A percentile compares a stretch with the other conserved stretches of the same genome.
Conservation (phyloP, 2,329 filamentous ascomycete genomes). For the Lanzia echinophila region DNA sequence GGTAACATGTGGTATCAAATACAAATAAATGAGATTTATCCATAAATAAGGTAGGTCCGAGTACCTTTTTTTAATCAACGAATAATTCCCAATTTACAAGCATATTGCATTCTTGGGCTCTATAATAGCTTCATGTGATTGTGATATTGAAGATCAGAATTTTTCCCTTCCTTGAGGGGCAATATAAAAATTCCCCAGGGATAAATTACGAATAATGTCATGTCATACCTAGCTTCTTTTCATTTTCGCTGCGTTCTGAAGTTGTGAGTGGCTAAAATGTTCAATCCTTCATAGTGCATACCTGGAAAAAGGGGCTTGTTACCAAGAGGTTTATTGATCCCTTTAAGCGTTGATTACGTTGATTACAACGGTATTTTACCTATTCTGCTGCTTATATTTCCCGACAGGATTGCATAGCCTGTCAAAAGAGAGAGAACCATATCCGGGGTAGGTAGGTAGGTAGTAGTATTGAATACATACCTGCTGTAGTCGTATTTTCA, state of each 20-base stretch:
- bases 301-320: background rate
- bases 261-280: background rate
- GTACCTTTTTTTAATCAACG: background rate
- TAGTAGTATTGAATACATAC: too few species aligned
- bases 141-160: background rate
- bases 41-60: background rate
- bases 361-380: background rate
- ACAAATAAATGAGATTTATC: background rate
- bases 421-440: background rate
- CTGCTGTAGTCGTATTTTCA: too few species aligned
- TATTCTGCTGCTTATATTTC: background rate
- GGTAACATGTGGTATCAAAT: background rate
- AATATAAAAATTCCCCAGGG: background rate
- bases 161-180: background rate
- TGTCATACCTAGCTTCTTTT: background rate
- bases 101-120: background rate
- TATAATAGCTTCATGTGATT: background rate
- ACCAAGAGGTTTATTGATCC: background rate
- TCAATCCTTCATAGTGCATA: background rate
- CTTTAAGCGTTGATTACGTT: background rate
- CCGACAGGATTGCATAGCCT: background rate
- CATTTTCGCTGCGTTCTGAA: background rate
- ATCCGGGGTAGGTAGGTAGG: background rate
- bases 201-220: background rate
- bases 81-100: background rate